These are phyloP conservation scores for Angomonas deanei DNA, from an alignment of 208 protist species.

Conservation along the genomic window DNA sequence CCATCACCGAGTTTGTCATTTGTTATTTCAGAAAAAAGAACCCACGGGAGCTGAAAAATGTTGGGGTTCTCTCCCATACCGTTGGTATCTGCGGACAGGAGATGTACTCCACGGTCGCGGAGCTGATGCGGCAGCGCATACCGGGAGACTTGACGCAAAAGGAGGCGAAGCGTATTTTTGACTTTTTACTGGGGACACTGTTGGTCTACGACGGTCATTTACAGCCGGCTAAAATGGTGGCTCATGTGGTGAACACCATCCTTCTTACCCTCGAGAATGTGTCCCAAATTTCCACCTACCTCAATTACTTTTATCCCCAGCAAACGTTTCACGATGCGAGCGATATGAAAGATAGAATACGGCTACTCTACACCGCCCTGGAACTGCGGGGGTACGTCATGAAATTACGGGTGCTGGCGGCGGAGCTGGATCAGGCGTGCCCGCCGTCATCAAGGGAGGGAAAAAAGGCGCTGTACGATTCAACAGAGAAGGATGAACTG, in stretches of 20 bases:
- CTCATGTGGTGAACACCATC: constrained; percentile 24
- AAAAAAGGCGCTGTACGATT: no score
- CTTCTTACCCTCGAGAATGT: constrained; percentile 9
- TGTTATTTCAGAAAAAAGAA: neutral
- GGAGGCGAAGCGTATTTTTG: constrained; percentile 6
- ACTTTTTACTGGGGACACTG: constrained; percentile 21
- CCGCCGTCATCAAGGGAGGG: no score
- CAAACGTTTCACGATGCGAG: constrained; percentile 4
- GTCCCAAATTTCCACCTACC: constrained; percentile 11
- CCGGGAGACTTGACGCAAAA: neutral
- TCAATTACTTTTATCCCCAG: constrained; percentile 15
- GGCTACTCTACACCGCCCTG: neutral
- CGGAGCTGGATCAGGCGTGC: no score
- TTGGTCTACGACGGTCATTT: constrained; percentile 16
- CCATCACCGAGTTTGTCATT: neutral
- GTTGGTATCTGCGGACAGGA: neutral
- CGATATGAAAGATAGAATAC: neutral
- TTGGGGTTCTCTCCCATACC: neutral
- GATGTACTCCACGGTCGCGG: neutral
- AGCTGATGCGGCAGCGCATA: neutral
- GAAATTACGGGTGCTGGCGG: neutral
- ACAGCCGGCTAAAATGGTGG: constrained; percentile 14
- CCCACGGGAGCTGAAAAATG: neutral
- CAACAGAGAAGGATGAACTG: neutral
- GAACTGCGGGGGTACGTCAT: neutral